Base-by-base conservation (phyloP, 2,329 filamentous ascomycete genomes). In the Microcera coccophila region DNA sequence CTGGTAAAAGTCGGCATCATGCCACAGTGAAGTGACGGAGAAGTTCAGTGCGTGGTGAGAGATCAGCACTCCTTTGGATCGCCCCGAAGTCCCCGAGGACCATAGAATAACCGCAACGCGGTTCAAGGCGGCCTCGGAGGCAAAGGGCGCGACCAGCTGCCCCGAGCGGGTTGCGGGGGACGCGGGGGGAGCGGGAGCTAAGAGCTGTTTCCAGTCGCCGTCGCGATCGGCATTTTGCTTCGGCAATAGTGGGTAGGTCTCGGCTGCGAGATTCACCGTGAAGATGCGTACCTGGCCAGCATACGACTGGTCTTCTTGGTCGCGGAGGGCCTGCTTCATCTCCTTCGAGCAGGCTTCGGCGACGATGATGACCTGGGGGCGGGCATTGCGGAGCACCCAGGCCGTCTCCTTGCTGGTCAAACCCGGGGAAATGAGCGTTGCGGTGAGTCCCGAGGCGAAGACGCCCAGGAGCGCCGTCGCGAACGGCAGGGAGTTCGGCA, bases 11-110 rank as follows among this genome's bases (percentile, higher is more conserved):
- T 75, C 67, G 45, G 75, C 75, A 22, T 78, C 69, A 18, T 73
- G 68, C 48, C 72, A 66, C n/a, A 76, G 62, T 2, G 68, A 66
- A 1, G 62, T 58, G 15, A 73, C 80, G 29, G 81, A 71, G 47
- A 85, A 75, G 62, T 84, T 69, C 44, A 71, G 80, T 45, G 86
- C 85, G 44, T 70, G 69, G 61, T 90, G 85, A 2, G 81, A 81
- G 40, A 89, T 79, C 56, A 85, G 75, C 1, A 89, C 85, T 28
- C 85, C 85, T 60, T 90, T 90, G 11, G 85, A 84, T 0, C 84
- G 71, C 2, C 86, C 86, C 0, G 86, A 90, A 0, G 82, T 87
- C 11, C 85, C 76, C 1, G 75, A 81, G 0, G 68, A 71, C 68
- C 68, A 71, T 39, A 71, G 61, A 36, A 71, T 68, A 1, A 71